Base-by-base conservation (phyloP, 2,329 filamentous ascomycete species). In the Rutstroemia sp. region DNA sequence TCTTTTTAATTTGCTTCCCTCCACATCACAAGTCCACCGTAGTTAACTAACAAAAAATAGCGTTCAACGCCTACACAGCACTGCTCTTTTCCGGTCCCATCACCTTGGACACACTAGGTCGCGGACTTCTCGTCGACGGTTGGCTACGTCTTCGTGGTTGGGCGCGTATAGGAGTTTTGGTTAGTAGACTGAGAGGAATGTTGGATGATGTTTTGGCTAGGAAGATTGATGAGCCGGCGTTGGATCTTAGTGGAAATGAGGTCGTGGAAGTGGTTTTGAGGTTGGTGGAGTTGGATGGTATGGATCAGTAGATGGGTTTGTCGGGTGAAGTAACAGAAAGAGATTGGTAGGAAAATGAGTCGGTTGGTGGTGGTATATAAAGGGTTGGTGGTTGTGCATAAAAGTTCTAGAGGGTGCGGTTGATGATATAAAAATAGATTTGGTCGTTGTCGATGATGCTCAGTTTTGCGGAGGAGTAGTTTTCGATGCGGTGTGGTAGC, bases 81-180 rank as follows among this genome's bases (percentile, higher is more conserved):
- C 81, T 99, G 25, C 79, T 99, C 57, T 97, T 99, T 72, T 88
- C 86, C 1, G 94, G 94, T 0, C 78, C 83, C 2, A 90, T 97
- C 51, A 82, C 84, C 58, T 82, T 97, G 3, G 94, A 97, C 72
- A 95, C 91, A 0, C 76, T 91, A 45, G 92, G 92, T 5, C 78
- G 92, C 21, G 94, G 94, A 0, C 74, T 99, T 17, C 76, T 96
- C 3, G 89, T 99, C 3, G 94, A 97, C 72, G 91, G 89, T 51
- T 97, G 92, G 94, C 76, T 97, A 37, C 71, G 81, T 38, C 74
- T 99, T 34, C 80, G 90, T 23, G 94, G 94, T 0, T 99, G 94
- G 94, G 92, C 94, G 1, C 82, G 94, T 48, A 94, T 99, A 61
- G 94, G 92, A 30, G 92, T 97, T 12, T 72, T 99, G 63, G 87